These are phyloP conservation scores for Claviceps lovelessii DNA, from an alignment of 2,329 filamentous ascomycete genomes.

Conservation along the genomic window DNA sequence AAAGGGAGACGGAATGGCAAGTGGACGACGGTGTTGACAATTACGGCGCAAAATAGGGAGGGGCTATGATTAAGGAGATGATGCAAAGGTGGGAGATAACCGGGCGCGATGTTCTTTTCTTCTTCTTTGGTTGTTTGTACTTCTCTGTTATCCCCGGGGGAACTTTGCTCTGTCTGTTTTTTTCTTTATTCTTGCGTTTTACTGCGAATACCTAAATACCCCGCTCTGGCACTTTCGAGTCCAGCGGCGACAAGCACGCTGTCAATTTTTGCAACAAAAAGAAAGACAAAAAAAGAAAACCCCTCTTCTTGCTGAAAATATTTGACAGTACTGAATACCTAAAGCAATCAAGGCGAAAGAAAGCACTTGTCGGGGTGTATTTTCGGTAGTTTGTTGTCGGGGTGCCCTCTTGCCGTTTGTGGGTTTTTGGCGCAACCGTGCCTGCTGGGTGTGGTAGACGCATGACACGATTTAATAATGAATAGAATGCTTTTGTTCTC, in stretches of 20 bases:
- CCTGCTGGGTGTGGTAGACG: no score
- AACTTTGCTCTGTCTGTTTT: background rate
- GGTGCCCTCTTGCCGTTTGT: no score
- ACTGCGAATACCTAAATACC: constrained; percentile 2
- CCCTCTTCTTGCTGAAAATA: background rate
- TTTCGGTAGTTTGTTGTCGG: no score
- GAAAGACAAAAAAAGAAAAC: background rate
- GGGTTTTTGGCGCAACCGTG: no score
- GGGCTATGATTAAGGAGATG: background rate
- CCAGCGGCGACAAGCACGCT: background rate
- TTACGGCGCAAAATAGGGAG: background rate
- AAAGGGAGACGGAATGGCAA: background rate
- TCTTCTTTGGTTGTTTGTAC: background rate
- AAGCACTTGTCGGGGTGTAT: no score
- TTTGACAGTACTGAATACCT: background rate
- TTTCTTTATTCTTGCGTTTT: background rate
- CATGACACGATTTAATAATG: no score
- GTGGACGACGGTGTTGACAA: background rate
- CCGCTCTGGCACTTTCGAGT: constrained; percentile 3
- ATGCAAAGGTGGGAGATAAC: background rate
- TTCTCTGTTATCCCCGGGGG: background rate
- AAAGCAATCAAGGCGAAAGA: no score
- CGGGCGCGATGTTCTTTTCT: background rate
- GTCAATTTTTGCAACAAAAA: background rate
- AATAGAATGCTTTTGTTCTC: no score